Base-by-base conservation (phyloP, 1,284 basidiomycete genomes). In the Cystobasidiaceae sp. region DNA sequence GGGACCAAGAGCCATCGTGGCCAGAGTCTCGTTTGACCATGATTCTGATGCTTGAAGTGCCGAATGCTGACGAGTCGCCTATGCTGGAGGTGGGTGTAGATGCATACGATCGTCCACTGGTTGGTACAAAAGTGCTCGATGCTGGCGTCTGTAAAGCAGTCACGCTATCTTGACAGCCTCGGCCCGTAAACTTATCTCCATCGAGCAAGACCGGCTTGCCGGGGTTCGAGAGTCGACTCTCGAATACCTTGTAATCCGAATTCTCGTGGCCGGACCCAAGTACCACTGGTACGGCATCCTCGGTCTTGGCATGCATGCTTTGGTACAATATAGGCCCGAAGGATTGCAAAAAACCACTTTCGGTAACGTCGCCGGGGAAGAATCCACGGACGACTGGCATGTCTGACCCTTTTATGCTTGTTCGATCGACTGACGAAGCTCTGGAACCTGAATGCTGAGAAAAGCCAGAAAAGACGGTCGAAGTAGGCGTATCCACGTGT, bases 1-100 rank as follows among this genome's bases (percentile, higher is more conserved):
- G 13, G 15, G 19, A n/a, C 61, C 61, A 64, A 33, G 37, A 21
- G 6, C 19, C 30, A 13, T 55, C 51, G 25, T 15, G 13, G 3
- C 15, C 39, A 4, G 34, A 6, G 41, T 56, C 52, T 8, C 61
- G 41, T 19, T 64, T 64, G 4, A 64, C 32, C 61, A 64, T 64
- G 4, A 64, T 41, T 4, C 61, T 39, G n/a, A 64, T 64, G 19
- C 49, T 54, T 11, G 61, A 64, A 2, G 51, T 56, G 15, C 61
- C 61, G 32, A 34, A 64, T 48, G 44, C 61, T 39, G 61, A 19
- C 19, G 54, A 17, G 37, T 4, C 8, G 37, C 43, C 41, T 28
- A 50, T 21, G 30, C 51, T 4, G 33, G 2, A 56, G 39, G 43
- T 17, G 30, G 50, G 50, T 17, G 19, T 19, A 25, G 27, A 39